phyloP scores from a whole-genome alignment of 73 alveolate genomes.

The Tetrahymena thermophila region DNA sequence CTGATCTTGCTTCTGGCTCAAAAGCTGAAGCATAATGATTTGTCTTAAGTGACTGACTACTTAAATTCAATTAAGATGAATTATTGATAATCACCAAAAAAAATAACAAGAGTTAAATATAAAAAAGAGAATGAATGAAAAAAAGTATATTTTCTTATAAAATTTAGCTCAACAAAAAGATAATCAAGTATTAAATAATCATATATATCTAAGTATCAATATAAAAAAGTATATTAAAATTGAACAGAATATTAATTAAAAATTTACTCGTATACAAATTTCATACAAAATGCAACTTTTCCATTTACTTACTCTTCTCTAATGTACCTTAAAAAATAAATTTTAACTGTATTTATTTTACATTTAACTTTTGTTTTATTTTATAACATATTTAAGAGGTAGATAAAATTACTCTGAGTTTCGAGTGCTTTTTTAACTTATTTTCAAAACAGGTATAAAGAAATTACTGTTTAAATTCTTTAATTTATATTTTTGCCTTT shows the following conservation, averaged over 20 bases:
- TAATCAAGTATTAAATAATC: background rate
- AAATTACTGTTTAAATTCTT: background rate
- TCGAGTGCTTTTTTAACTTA: background rate
- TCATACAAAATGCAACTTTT: background rate
- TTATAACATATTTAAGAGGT: too few species aligned
- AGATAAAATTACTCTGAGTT: too few species aligned
- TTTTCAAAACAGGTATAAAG: background rate
- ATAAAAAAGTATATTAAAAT: too few species aligned
- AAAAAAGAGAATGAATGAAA: background rate
- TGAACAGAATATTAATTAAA: background rate
- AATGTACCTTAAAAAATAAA: background rate
- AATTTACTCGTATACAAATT: background rate
- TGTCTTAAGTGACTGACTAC: background rate
- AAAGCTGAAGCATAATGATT: background rate
- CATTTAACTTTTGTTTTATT: too few species aligned
- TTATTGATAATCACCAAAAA: background rate
- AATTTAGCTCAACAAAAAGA: background rate
- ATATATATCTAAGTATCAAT: background rate
- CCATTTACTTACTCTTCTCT: background rate
- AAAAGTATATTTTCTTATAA: too few species aligned
- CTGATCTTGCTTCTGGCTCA: background rate
- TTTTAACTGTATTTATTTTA: too few species aligned
- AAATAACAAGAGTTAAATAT: background rate
- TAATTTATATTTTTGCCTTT: background rate
- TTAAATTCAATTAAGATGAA: background rate